Conservation (phyloP, 345 rosid species). For the Litchi chinensis region DNA sequence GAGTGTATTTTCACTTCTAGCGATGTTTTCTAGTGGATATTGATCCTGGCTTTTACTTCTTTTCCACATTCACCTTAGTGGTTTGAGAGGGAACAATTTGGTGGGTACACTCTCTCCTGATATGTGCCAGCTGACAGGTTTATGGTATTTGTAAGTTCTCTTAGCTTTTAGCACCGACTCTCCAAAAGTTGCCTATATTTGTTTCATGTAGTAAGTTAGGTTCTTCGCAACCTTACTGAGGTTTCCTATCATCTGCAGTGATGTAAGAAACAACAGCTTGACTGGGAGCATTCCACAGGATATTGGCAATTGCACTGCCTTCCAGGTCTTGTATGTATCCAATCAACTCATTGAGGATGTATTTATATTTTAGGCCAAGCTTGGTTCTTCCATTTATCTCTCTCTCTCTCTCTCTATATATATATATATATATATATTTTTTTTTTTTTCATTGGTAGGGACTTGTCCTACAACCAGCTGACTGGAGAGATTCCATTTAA, state of each 20-base stretch:
- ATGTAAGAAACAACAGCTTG: conserved; percentile 94
- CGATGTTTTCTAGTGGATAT: conserved; percentile 7
- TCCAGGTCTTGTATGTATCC: conserved; percentile 94
- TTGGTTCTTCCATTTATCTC: background rate
- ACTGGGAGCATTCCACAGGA: conserved; percentile 83
- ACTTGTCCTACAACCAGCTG: conserved; percentile 87
- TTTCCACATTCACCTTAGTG: conserved; percentile 40
- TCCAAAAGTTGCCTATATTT: background rate
- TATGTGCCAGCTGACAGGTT: conserved; percentile 90
- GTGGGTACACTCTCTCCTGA: conserved; percentile 86
- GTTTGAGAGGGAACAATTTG: conserved; percentile 90
- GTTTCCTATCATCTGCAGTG: conserved; percentile 44
- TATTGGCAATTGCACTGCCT: conserved; percentile 97
- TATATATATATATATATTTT: background rate
- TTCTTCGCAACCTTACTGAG: conserved; percentile 8
- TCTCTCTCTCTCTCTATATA: no score
- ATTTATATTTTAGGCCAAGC: background rate
- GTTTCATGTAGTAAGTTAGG: background rate
- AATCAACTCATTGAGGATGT: conserved; percentile 9
- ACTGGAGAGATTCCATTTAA: conserved; percentile 94
- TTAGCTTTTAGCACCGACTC: background rate
- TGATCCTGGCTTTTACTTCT: background rate
- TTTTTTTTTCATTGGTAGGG: conserved; percentile 57
- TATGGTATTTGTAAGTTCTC: conserved; percentile 97
- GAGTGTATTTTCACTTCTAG: background rate